A percentile compares a stretch with the other conserved stretches of the same genome.
Conservation (phyloP, 1,284 basidiomycete species). For the Exobasidium rhododendri region DNA sequence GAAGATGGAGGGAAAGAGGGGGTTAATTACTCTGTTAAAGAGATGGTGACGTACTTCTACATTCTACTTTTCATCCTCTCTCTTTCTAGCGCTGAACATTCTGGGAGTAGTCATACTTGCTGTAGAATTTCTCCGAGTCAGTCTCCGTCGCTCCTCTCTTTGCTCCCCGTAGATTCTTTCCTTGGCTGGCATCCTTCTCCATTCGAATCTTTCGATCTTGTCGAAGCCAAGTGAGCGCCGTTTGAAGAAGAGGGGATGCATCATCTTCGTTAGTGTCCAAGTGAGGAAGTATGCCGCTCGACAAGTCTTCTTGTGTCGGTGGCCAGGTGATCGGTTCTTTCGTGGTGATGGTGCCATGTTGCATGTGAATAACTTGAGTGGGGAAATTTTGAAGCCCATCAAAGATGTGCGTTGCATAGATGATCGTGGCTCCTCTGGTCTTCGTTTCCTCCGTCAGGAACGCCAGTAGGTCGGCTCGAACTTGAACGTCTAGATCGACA, state of each 20-base stretch:
- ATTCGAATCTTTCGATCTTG: slow-evolving; percentile 43
- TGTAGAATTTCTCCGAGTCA: slow-evolving; percentile 49
- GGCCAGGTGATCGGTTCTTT: slow-evolving; percentile 42
- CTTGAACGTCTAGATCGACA: slow-evolving; percentile 96
- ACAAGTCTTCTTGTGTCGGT: slow-evolving; percentile 23
- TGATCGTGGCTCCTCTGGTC: slow-evolving; percentile 76
- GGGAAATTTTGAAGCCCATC: slow-evolving; percentile 53
- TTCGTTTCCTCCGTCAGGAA: slow-evolving; percentile 84
- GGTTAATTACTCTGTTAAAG: too few relatives aligned
- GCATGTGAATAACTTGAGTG: slow-evolving; percentile 50
- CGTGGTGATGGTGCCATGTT: slow-evolving; percentile 42
- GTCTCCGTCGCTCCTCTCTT: slow-evolving; percentile 26
- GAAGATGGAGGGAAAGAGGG: too few relatives aligned
- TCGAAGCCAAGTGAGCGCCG: slow-evolving; percentile 49
- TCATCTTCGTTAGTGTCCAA: slow-evolving; percentile 19
- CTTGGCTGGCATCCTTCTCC: slow-evolving; percentile 26
- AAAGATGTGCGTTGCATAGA: slow-evolving; percentile 63
- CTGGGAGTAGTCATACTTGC: slow-evolving; percentile 49
- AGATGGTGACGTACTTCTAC: too few relatives aligned
- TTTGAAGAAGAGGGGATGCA: slow-evolving; percentile 29
- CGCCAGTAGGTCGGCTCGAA: slow-evolving; percentile 80
- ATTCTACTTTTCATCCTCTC: too few relatives aligned
- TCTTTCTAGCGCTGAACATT: slow-evolving; percentile 23
- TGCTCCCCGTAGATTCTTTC: slow-evolving; percentile 37
- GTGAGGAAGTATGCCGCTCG: slow-evolving; percentile 18